phyloP scores from a whole-genome alignment of 352 stramenopile species.

The Phytophthora tentaculata region DNA sequence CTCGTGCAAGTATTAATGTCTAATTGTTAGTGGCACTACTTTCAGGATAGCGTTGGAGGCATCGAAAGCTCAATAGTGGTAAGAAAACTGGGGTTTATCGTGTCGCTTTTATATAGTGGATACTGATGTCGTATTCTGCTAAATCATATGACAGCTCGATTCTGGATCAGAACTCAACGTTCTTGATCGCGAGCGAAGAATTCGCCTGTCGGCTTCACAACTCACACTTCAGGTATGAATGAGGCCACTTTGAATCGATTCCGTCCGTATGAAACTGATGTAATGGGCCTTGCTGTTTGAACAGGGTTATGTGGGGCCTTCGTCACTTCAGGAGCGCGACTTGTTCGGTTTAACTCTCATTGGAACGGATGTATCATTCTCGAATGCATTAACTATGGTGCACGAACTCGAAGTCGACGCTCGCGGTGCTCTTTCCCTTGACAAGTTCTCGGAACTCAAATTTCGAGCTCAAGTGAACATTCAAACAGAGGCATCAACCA shows the following conservation, averaged over 20 bases:
- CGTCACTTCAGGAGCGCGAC: conserved; percentile 44
- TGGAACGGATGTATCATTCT: conserved; percentile 50
- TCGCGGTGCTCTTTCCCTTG: conserved; percentile 43
- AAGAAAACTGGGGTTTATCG: conserved; percentile 9
- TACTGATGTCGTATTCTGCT: conserved; percentile 17
- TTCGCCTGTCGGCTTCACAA: conserved; percentile 51
- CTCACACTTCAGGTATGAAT: conserved; percentile 51
- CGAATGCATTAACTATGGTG: conserved; percentile 55
- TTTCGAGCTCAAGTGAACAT: conserved; percentile 49
- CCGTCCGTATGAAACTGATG: conserved; percentile 3
- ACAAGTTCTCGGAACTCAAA: conserved; percentile 78
- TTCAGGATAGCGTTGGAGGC: conserved; percentile 42
- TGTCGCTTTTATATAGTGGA: background rate
- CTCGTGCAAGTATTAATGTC: background rate
- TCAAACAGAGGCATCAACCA: conserved; percentile 34
- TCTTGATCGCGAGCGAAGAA: conserved; percentile 35
- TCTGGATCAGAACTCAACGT: conserved; percentile 60
- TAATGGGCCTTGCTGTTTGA: background rate
- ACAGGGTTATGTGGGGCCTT: conserved; percentile 60
- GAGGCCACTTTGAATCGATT: background rate
- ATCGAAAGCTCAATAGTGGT: conserved; percentile 60
- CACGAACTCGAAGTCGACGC: conserved; percentile 44
- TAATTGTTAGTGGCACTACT: conserved; percentile 7
- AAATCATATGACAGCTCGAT: conserved; percentile 41
- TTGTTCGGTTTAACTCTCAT: conserved; percentile 48